Conservation (phyloP, 2,329 filamentous ascomycete genomes). For the Apiospora saccharicola region DNA sequence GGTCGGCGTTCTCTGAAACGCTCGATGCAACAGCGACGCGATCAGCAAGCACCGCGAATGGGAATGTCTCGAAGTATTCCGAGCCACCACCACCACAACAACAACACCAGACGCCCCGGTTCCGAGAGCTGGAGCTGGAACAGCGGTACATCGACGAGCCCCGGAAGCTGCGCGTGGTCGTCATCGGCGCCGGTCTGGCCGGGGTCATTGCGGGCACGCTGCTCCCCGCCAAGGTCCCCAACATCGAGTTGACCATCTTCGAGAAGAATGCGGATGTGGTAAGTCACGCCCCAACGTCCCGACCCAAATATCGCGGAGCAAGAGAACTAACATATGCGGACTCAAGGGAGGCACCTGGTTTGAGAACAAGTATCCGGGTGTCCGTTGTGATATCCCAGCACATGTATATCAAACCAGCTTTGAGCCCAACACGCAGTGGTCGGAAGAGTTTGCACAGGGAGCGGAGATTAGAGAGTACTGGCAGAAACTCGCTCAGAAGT, state of each 20-base stretch:
- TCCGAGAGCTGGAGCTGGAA: slow-evolving; percentile 38
- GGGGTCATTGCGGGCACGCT: slow-evolving; percentile 71
- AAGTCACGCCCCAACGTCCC: slow-evolving; percentile 43
- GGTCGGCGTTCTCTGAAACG: background rate
- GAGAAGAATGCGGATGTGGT: slow-evolving; percentile 75
- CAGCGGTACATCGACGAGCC: slow-evolving; percentile 56
- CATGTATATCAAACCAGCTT: slow-evolving; percentile 76
- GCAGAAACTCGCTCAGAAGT: slow-evolving; percentile 67
- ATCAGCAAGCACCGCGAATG: background rate
- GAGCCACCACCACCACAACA: no score
- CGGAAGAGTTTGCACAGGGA: slow-evolving; percentile 71
- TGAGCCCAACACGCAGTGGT: slow-evolving; percentile 73
- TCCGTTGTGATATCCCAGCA: slow-evolving; percentile 73
- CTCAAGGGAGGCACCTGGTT: slow-evolving; percentile 61
- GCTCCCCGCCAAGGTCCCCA: slow-evolving; percentile 73
- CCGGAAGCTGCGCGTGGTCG: slow-evolving; percentile 59
- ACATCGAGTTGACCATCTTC: slow-evolving; percentile 69
- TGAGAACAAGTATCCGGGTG: slow-evolving; percentile 67
- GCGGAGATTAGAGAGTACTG: slow-evolving; percentile 73
- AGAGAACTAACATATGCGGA: background rate
- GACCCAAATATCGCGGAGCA: background rate
- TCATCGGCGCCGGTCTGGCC: slow-evolving; percentile 70
- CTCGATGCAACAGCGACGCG: no score
- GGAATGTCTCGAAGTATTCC: background rate
- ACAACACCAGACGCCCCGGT: background rate